Base-by-base conservation (phyloP, 768 basidiomycete species). In the Scleroderma citrinum region DNA sequence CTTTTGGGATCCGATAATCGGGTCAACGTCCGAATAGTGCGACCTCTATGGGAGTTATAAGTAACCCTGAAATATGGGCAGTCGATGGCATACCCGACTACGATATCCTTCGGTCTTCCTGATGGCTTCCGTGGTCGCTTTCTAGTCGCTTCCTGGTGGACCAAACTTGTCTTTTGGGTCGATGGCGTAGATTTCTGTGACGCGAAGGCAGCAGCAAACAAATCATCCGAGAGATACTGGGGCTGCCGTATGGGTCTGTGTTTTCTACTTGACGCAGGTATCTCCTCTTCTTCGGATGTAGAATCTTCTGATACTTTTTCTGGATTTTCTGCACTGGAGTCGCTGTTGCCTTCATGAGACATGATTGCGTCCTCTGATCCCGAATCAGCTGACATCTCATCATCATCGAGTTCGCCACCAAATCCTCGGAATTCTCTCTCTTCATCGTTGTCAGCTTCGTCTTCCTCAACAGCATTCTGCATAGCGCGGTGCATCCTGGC, bases 201-300 rank as follows among this genome's bases (percentile, higher is more conserved):
- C 4, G 71, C 58, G 54, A 83, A 79, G 0, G 82, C 83, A 50
- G 80, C 70, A 0, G 67, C 56, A 61, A 86, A 87, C 17, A 85
- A 68, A 52, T 82, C 77, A 56, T 85, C 84, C 2, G 82, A 81
- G 24, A 86, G 80, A 62, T 84, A 78, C 41, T 77, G 68, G 3
- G 69, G 60, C 46, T 72, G 69, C n/a, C 68, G 63, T 39, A 67
- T 62, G 29, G 40, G 42, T 29, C 21, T 52, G n/a, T 36, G 39
- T 41, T 19, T 29, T 12, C 38, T 49, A 41, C 21, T 34, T 40
- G 16, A 46, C 20, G 35, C 29, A 34, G 31, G 38, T 16, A 24
- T 20, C 10, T 7, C 32, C 20, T 41, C 49, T 19, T 43, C 37
- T 32, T 51, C 42, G 32, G 38, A 47, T 2, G 53, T 46, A 34